Base-by-base conservation (phyloP, 2,329 filamentous ascomycete genomes). In the Cytospora leucostoma region DNA sequence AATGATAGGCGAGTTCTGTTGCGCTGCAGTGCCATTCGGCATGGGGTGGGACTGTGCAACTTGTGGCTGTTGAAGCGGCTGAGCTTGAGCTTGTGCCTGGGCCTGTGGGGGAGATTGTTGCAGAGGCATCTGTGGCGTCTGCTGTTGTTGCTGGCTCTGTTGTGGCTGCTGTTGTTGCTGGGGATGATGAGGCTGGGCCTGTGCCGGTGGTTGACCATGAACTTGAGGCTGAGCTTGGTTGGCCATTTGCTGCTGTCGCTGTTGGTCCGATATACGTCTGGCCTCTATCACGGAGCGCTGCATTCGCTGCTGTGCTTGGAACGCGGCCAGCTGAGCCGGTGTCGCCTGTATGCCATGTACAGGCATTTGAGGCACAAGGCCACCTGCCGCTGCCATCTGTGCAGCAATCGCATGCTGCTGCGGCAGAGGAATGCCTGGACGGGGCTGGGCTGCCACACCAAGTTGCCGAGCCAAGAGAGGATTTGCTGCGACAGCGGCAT, bases 291-390 rank as follows among this genome's bases (percentile, higher is more conserved):
- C 80, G 54, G 78, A 74, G 68, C 82, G 75, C 2, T 86, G 83
- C 78, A 91, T 83, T 61, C 88, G 83, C 59, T 85, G 81, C 66
- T 89, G 83, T 7, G 78, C 79, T 66, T 83, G 78, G 38, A 82
- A 78, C 17, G 82, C 81, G 69, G 89, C 88, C 78, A 92, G 83
- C 67, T 89, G 89, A 32, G 89, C 87, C 72, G 91, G 88, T 12
- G 61, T 56, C 32, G 52, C 19, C 44, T 88, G 86, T 32, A 90
- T 81, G 53, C 84, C 84, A 38, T 61, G 52, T 78, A 90, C 83
- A 50, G 85, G 82, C 71, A 86, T 81, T 3, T 78, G 85, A 33
- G 78, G 82, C 63, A 79, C 80, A 52, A 79, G 82, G 66, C 75
- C 82, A 60, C 77, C 81, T n/a, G 57, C 50, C 66, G 74, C 63